Evolutionary conservation across 257 asterid species (phyloP), one percentile per base, ranked within the genome.

Genomic region (Rubia yunnanensis): DNA sequence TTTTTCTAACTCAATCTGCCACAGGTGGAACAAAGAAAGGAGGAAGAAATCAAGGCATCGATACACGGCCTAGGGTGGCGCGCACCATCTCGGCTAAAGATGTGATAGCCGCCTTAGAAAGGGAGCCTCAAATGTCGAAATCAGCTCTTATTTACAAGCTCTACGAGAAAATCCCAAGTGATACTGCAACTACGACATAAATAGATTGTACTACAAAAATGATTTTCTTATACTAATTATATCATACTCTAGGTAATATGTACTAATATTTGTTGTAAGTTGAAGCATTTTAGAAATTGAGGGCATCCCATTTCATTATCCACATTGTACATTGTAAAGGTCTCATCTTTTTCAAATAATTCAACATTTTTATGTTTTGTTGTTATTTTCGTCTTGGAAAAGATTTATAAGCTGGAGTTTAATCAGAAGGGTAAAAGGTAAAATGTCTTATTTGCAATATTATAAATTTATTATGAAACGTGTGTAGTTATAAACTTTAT

Each of bases 51-150:
- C 97, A 84, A 79, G 85, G 66, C 1, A 70, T 63, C 14, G 73
- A 74, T 14, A 78, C 86, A 5, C 88, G 70, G 14, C 26, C 68
- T 38, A 73, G 80, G 53, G 87, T 83, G 52, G 83, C 75, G 24
- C 82, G 94, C 41, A 84, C 86, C 76, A 77, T 87, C 53, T 77
- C 92, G n/a, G 81, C 83, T 20, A 89, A 87, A 73, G 99, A 92
- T 77, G 89, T 92, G 75, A 84, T 89, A 38, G 86, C 87, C 3
- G 80, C 85, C n/a, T 70, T 92, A 49, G 96, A 92, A 77, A 87
- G 97, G 73, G 99, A 92, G 78, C 96, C 97, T 66, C 99, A 89
- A 31, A 89, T 87, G 94, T 86, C 95, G 0, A 92, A 82, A 72
- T 83, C 99, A 1, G 69, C 82, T 10, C 76, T 89, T 56, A 73